Conservation (phyloP, 441 rosid genomes). For the Gossypium davidsonii region DNA sequence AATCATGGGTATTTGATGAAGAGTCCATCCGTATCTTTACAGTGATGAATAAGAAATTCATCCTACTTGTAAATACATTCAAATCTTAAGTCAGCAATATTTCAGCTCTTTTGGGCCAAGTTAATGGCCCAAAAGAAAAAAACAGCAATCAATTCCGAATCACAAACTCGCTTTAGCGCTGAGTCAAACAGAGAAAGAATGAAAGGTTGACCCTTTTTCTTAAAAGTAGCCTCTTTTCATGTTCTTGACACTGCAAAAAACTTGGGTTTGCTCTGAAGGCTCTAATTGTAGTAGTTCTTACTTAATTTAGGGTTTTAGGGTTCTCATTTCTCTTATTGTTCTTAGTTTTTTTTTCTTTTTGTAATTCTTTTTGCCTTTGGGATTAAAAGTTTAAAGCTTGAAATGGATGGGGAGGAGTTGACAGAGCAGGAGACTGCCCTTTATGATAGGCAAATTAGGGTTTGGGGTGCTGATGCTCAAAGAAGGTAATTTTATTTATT, state of each 20-base stretch:
- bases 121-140: background rate
- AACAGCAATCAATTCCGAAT: background rate
- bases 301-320: background rate
- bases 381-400: too few relatives aligned
- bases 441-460: slow-evolving; percentile 89
- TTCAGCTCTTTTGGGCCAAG: background rate
- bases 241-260: background rate
- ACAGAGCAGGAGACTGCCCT: slow-evolving; percentile 93
- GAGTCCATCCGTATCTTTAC: background rate
- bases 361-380: too few relatives aligned
- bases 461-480: slow-evolving; percentile 95
- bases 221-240: background rate
- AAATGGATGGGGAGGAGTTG: slow-evolving; percentile 75
- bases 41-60: too few relatives aligned
- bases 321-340: background rate
- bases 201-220: background rate
- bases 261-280: slow-evolving; percentile 2
- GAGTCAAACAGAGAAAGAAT: background rate
- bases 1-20: too few relatives aligned
- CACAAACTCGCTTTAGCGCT: background rate
- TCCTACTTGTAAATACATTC: too few relatives aligned
- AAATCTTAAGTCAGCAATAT: background rate
- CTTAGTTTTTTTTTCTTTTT: background rate
- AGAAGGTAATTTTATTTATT: slow-evolving; percentile 39
- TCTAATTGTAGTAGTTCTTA: background rate